Evolutionary conservation across 129 eudicot species (phyloP), one percentile per base, ranked within the genome.

Genomic region (Arctium lappa): DNA sequence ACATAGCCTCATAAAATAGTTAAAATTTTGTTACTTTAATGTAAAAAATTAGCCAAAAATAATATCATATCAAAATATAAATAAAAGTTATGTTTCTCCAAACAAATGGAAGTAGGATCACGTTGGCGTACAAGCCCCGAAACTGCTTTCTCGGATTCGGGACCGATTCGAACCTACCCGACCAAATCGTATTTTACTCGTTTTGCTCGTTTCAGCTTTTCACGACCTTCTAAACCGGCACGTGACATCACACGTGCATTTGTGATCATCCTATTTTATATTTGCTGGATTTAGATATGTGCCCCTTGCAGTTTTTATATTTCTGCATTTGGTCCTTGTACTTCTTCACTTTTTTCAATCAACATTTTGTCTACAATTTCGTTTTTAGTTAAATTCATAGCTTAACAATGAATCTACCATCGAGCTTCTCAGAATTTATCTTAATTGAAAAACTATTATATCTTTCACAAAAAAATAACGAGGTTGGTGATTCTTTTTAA

Each of bases 161-260:
- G 73, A 74, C 72, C 22, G 78, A 81, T 78, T 86, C 89, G 86
- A 89, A 82, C 88, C 90, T 81, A 86, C 83, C 87, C 88, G 92
- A 86, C 88, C 92, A 89, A 72, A 2, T 87, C 82, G 79, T 85
- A 72, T 88, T 69, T 86, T 79, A 85, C 85, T 76, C 88, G 87
- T 79, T 79, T 82, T 79, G 83, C 66, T 78, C 85, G 48, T 42
- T 80, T 83, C 53, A 30, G 46, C 83, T 84, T 85, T 82, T 87
- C 72, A 46, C 85, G 68, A 74, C 82, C 88, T 79, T 82, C 89
- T 80, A 75, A 73, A 82, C 88, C 84, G 75, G 48, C 91, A 88
- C 79, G 89, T 88, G 91, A 83, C 78, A n/a, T 68, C 84, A 83
- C 89, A 86, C 89, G 89, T 88, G 91, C 88, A 74, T 15, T 34